Conservation (phyloP, 2,329 filamentous ascomycete species). For the Neofusicoccum ribis region DNA sequence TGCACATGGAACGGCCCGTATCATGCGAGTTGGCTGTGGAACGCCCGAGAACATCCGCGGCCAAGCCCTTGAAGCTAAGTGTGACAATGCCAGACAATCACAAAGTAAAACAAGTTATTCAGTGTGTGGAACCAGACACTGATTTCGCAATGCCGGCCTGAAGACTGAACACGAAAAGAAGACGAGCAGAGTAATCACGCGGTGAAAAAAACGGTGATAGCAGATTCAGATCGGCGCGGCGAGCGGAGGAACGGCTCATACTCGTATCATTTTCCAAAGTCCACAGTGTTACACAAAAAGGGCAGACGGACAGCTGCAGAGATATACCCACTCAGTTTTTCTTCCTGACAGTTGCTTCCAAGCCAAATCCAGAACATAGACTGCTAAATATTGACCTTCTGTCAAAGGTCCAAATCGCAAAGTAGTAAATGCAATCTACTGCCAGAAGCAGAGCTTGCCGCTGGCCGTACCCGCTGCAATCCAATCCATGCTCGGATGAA, state of each 20-base stretch:
- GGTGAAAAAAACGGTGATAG: not conserved
- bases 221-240: not conserved
- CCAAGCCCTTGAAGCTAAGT: not conserved
- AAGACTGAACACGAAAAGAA: not conserved
- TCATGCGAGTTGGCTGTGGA: not conserved
- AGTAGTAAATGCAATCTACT: constrained; percentile 47
- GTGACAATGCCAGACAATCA: not conserved
- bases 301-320: not conserved
- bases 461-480: constrained; percentile 88
- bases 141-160: not conserved
- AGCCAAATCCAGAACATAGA: not conserved
- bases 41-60: not conserved
- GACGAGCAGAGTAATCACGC: not conserved
- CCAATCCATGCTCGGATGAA: constrained; percentile 88
- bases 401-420: not conserved
- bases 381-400: not conserved
- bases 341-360: not conserved
- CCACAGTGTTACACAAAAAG: not conserved
- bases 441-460: constrained; percentile 91
- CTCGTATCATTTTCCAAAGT: not conserved
- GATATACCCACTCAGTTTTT: not conserved
- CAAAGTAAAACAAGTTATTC: not conserved
- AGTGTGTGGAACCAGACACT: not conserved
- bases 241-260: not conserved
- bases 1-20: not conserved